A percentile compares a stretch with the other conserved stretches of the same genome.
phyloP scores from a whole-genome alignment of 257 asterid species.

The Linaria vulgaris region DNA sequence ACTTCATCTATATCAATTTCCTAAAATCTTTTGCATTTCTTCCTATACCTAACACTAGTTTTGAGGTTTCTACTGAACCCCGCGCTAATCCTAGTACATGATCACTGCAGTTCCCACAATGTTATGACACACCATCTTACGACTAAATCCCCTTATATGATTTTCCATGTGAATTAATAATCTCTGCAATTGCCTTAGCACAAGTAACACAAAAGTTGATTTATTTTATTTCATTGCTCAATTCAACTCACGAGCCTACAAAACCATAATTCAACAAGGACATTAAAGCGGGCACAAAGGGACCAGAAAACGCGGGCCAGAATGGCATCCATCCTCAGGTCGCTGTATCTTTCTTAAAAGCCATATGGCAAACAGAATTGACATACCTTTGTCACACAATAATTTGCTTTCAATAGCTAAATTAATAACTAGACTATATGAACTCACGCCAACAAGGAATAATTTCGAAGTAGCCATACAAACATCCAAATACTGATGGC shows the following conservation, averaged over 20 bases:
- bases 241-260: not conserved
- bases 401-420: too few relatives aligned
- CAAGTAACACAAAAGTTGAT: too few relatives aligned
- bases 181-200: too few relatives aligned
- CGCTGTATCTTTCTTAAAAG: not conserved
- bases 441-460: not conserved
- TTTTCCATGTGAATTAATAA: too few relatives aligned
- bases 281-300: not conserved
- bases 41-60: not conserved
- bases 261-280: not conserved
- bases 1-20: conserved; percentile 1
- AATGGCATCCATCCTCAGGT: not conserved
- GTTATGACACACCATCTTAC: too few relatives aligned
- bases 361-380: too few relatives aligned
- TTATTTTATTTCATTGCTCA: not conserved
- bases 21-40: too few relatives aligned
- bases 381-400: too few relatives aligned
- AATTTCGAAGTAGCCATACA: not conserved
- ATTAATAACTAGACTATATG: not conserved
- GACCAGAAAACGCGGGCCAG: not conserved
- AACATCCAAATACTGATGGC: not conserved
- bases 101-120: too few relatives aligned
- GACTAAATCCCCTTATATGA: too few relatives aligned
- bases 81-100: not conserved
- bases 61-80: not conserved